These are phyloP conservation scores for Capsicum baccatum DNA, from an alignment of 257 asterid genomes.

Conservation along the genomic window DNA sequence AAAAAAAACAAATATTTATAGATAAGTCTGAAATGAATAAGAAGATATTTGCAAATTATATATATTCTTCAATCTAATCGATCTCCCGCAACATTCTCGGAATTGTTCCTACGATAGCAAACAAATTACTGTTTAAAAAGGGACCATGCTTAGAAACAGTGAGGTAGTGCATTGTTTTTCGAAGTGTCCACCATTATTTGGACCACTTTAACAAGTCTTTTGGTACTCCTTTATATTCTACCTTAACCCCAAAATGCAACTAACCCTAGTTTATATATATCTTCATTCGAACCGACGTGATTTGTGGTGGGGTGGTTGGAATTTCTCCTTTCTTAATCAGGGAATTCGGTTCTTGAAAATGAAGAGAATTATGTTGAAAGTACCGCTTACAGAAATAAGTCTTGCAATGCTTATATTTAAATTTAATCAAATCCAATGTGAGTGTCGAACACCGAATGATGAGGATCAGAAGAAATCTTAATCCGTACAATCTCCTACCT, in stretches of 20 bases:
- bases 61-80: not conserved
- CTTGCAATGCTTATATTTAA: accelerated
- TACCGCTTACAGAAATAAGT: accelerated
- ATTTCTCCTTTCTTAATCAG: accelerated
- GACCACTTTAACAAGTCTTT: not conserved
- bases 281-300: not conserved
- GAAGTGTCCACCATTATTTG: conserved; percentile 13
- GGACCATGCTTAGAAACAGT: not conserved
- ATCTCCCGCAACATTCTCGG: conserved; percentile 12
- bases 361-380: accelerated
- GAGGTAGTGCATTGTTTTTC: not conserved
- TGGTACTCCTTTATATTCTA: not conserved
- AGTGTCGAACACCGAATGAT: accelerated
- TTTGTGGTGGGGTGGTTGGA: not conserved
- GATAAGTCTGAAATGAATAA: not conserved
- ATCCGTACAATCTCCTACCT: not conserved
- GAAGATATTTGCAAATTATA: not conserved
- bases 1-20: not conserved
- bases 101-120: not conserved
- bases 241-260: conserved; percentile 1
- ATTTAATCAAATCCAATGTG: not conserved
- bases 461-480: not conserved
- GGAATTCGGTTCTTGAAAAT: accelerated
- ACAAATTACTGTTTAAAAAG: not conserved
- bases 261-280: not conserved